Evolutionary conservation across 1,139 yeast species (phyloP), one percentile per base, ranked within the genome.

Genomic region (Yamadazyma atmosphaerica): DNA sequence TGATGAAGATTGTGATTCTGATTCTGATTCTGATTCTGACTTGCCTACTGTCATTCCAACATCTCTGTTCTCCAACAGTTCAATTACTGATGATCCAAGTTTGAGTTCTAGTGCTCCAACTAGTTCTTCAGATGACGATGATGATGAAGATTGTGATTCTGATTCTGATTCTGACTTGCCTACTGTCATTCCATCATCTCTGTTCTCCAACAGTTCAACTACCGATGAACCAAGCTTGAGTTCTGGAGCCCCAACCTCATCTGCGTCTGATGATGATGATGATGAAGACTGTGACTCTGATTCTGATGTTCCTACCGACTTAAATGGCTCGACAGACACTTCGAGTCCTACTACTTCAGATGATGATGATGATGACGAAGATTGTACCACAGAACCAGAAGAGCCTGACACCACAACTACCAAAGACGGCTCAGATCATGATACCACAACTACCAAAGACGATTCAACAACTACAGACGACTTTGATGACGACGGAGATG

Each of bases 121-220:
- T n/a, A n/a, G n/a, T n/a, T n/a, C n/a, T n/a, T n/a, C 38, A 16
- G 27, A 33, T 13, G 40, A 39, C 27, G 47, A 38, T 32, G 46
- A 40, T 34, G 51, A 45, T n/a, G 51, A 46, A 16, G 48, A 47
- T 30, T 39, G 44, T 36, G 45, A 43, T 4, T 23, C 26, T 8
- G 26, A 23, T 4, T 8, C 26, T n/a, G 26, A 16, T 25, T 32
- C 38, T 16, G 39, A 32, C 21, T 16, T 32, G n/a, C 23, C 29
- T 7, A 37, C 36, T 18, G 19, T 22, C 19, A 26, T 12, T 24
- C 23, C 40, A 3, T 27, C 24, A 13, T 28, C 25, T 26, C 9
- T 16, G 27, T 13, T 5, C 18, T 15, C 32, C 32, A 17, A 33
- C 32, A 17, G 21, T 22, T 31, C 26, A 10, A 15, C 12, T 6